phyloP scores from a whole-genome alignment of 805 yeast species.

The Millerozyma acaciae region DNA sequence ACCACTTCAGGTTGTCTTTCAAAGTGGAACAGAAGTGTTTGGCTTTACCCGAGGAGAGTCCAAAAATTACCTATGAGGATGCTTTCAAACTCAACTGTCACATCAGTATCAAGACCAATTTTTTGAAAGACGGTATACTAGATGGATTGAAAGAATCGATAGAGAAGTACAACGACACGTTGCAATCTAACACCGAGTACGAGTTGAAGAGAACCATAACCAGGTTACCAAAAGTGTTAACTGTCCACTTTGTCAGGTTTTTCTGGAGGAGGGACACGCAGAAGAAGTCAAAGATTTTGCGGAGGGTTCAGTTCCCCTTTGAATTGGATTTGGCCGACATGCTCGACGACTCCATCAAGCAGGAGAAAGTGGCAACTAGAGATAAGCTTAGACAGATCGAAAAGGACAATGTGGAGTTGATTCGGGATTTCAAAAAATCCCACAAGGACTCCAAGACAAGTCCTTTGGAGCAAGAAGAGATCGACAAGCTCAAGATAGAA shows the following conservation, averaged over 20 bases:
- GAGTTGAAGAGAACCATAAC: constrained; percentile 59
- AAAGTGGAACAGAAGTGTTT: constrained; percentile 61
- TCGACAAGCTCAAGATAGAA: constrained; percentile 47
- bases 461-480: constrained; percentile 54
- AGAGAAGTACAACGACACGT: constrained; percentile 69
- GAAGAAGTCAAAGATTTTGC: constrained; percentile 87
- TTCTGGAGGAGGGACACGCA: constrained; percentile 92
- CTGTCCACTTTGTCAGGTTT: constrained; percentile 90
- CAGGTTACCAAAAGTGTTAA: constrained; percentile 79
- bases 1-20: constrained; percentile 62
- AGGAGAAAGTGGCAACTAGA: constrained; percentile 63
- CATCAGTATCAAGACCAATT: constrained; percentile 80
- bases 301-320: constrained; percentile 93
- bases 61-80: constrained; percentile 35
- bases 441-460: constrained; percentile 31
- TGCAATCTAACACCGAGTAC: constrained; percentile 69
- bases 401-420: constrained; percentile 67
- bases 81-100: constrained; percentile 83
- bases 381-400: constrained; percentile 75
- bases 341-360: constrained; percentile 72
- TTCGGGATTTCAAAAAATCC: constrained; percentile 68
- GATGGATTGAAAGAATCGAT: constrained; percentile 71
- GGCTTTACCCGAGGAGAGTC: constrained; percentile 36
- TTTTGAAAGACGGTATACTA: constrained; percentile 77
- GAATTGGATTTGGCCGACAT: constrained; percentile 85